phyloP scores from a whole-genome alignment of 164 flowering plant genomes.

The Liriodendron chinense region DNA sequence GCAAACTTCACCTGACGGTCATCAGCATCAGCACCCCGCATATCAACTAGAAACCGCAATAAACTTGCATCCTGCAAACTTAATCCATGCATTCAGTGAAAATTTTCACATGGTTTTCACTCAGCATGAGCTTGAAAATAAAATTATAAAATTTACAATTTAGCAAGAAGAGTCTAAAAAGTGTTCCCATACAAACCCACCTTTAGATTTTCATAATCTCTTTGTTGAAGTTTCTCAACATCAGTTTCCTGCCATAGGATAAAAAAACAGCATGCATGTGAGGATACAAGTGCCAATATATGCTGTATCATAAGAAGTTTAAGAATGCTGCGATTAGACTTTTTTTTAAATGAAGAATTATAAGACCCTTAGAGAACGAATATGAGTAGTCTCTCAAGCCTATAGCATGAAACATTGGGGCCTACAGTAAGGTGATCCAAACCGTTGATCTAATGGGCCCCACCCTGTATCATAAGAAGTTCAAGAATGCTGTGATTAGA shows the following conservation, averaged over 20 bases:
- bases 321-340: background rate
- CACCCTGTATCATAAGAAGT: too few species aligned
- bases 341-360: background rate
- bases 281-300: too few species aligned
- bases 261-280: background rate
- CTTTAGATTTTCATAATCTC: conserved; percentile 85
- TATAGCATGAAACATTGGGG: too few species aligned
- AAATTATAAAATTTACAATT: background rate
- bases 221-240: conserved; percentile 89
- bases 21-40: conserved; percentile 95
- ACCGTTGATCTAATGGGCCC: too few species aligned
- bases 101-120: conserved; percentile 11
- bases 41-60: conserved; percentile 90
- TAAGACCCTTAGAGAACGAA: background rate
- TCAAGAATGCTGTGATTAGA: background rate
- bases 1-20: conserved; percentile 69
- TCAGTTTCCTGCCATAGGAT: conserved; percentile 66
- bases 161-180: background rate
- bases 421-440: too few species aligned
- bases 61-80: conserved; percentile 93
- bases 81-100: conserved; percentile 15
- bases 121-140: background rate
- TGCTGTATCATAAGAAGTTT: background rate
- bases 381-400: background rate
- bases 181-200: conserved; percentile 27